Base-by-base conservation (phyloP, 768 basidiomycete species). In the Pholiota molesta region DNA sequence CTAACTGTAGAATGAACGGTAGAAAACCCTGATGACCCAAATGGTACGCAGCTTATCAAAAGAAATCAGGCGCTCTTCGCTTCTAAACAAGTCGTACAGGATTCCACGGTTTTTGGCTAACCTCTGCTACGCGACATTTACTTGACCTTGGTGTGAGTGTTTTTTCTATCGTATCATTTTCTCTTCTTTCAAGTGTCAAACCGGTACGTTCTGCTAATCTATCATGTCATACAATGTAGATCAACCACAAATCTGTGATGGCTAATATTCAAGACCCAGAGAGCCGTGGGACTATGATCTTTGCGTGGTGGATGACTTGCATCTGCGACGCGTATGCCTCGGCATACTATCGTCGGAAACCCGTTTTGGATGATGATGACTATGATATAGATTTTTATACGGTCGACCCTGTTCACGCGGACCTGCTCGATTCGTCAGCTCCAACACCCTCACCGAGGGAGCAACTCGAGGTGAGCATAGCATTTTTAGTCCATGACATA, bases 281-380 rank as follows among this genome's bases (percentile, higher is more conserved):
- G 68, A 86, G 81, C 54, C 86, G 89, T 56, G 89, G 91, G 26
- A 92, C 90, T 6, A 91, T 94, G 88, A 90, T 92, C 55, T 95
- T 94, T 70, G 90, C 94, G 1, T 95, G 94, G 90, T 96, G 95
- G 94, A 91, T 95, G 86, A 89, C 94, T 8, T 92, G 90, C 73
- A 79, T 95, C 51, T 82, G 85, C 35, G 95, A 97, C 69, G 92
- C 93, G 7, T 94, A 90, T 75, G 86, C 86, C 28, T 85, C 92
- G 31, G 87, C 87, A 33, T 95, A 94, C 74, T 93, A 94, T 76
- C 86, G 93, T 63, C 83, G 89, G 64, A 94, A 94, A 75, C 93
- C 94, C 7, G 81, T 90, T 67, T 78, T 95, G 78, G 91, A 93
- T 71, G 93, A 94, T 66, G 89, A 92, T 63, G 92, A 95, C 75